Base-by-base conservation (phyloP, 768 basidiomycete genomes). In the Crassisporium funariophilum region DNA sequence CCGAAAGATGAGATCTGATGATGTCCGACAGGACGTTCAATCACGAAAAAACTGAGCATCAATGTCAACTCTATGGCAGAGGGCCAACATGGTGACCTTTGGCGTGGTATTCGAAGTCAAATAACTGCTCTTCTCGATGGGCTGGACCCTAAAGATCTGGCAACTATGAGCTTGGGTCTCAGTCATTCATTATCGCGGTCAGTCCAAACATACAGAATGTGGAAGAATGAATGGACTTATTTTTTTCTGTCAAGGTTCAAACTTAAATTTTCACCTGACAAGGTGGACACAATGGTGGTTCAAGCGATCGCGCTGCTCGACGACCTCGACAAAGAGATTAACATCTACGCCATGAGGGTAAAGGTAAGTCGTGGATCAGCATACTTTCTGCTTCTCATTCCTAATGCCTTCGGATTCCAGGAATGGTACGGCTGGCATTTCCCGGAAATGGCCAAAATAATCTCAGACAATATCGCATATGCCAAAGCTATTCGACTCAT, bases 381-480 rank as follows among this genome's bases (percentile, higher is more conserved):
- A 31, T n/a, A 5, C 5, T 11, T 24, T 17, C 24, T 13, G 49
- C 41, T 23, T 52, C 37, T 20, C 21, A n/a, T 17, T 10, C 42
- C 34, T 29, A 25, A 33, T 7, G 20, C 12, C 40, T 12, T 41
- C 41, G 15, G 15, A 45, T 27, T 37, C 4, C 57, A 97, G 95
- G 97, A 99, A 81, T 99, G 97, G 97, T 99, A 99, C 60, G 97
- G 97, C 27, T 99, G 97, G 97, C 97, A 99, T 74, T 99, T 99
- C 80, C 97, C 97, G 4, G 97, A 99, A 71, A 91, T 99, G 88
- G 89, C 87, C 49, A 98, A 98, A 75, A 98, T 99, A 65, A 89
- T 99, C 55, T 83, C 86, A 49, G 97, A 99, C 76, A 99, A 97
- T 70, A 72, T 95, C 49, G 95, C 95, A 15, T 98, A 98, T 66